Percentiles rank a stretch among this genome's conserved stretches.
phyloP scores from a whole-genome alignment of 768 basidiomycete species.

The Heimioporus sp. region DNA sequence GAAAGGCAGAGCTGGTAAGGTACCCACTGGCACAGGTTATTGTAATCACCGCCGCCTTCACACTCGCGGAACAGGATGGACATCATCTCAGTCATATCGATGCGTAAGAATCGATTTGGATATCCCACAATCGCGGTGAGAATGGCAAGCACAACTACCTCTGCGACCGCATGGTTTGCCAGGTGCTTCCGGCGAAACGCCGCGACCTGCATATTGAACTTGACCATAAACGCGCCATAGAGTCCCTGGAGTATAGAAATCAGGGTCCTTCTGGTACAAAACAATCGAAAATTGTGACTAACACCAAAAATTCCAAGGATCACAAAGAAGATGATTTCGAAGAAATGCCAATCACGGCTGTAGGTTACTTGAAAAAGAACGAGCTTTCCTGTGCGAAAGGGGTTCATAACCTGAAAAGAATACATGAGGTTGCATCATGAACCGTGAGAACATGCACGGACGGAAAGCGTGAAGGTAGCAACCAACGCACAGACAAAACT shows the following conservation, averaged over 20 bases:
- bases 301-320: slow-evolving; percentile 96
- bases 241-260: slow-evolving; percentile 61
- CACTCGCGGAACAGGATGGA: slow-evolving; percentile 95
- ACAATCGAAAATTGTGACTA: slow-evolving; percentile 22
- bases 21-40: slow-evolving; percentile 93
- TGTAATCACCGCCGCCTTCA: slow-evolving; percentile 87
- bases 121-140: slow-evolving; percentile 92
- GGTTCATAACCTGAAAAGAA: slow-evolving; percentile 83
- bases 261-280: slow-evolving; percentile 1
- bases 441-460: slow-evolving; percentile 42
- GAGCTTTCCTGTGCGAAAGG: slow-evolving; percentile 95
- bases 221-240: slow-evolving; percentile 96
- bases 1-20: background rate
- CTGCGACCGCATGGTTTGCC: slow-evolving; percentile 77
- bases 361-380: slow-evolving; percentile 98
- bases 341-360: slow-evolving; percentile 98
- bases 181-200: slow-evolving; percentile 93
- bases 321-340: slow-evolving; percentile 95
- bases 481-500: slow-evolving; percentile 97
- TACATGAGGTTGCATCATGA: slow-evolving; percentile 21
- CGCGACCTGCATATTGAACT: slow-evolving; percentile 93
- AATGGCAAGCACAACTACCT: slow-evolving; percentile 84
- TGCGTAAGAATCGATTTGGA: slow-evolving; percentile 89
- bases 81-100: slow-evolving; percentile 98
- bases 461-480: slow-evolving; percentile 93